Conservation (phyloP, 768 basidiomycete species). For the Coprinellus aureogranulatus region DNA sequence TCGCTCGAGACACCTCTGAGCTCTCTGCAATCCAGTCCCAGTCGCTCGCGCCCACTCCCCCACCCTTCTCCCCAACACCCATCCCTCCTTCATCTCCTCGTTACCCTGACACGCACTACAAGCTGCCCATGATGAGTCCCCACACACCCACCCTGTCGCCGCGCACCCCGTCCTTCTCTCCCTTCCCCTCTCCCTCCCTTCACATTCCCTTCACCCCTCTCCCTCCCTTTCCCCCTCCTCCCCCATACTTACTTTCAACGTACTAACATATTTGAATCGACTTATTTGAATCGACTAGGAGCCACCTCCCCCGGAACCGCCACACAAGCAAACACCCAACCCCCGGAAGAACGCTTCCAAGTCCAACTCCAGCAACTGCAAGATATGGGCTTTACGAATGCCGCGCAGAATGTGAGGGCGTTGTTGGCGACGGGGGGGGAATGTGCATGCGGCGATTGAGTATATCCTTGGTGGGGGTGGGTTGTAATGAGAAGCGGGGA, state of each 20-base stretch:
- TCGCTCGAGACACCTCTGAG: constrained; percentile 60
- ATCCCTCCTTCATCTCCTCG: constrained; percentile 21
- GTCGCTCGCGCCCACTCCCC: constrained; percentile 19
- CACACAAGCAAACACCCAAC: no score
- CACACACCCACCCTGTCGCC: constrained; percentile 21
- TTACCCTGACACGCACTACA: constrained; percentile 16
- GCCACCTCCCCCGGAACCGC: no score
- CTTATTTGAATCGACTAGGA: no score
- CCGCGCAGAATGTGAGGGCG: constrained; percentile 85
- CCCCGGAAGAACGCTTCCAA: constrained; percentile 92
- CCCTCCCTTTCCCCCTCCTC: no score
- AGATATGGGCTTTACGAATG: constrained; percentile 93
- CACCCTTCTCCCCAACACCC: constrained; percentile 25
- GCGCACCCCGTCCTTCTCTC: constrained; percentile 29
- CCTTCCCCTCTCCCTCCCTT: no score
- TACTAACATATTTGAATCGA: no score
- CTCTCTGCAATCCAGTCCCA: constrained; percentile 24
- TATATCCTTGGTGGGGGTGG: constrained; percentile 85
- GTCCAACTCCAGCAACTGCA: constrained; percentile 87
- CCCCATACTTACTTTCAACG: no score
- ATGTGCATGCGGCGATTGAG: constrained; percentile 89
- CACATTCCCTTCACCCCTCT: no score
- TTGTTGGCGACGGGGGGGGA: constrained; percentile 89
- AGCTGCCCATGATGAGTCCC: constrained; percentile 17
- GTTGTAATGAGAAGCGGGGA: no score